Evolutionary conservation across 2,329 filamentous ascomycete genomes (phyloP).

Genomic region (Neonectria neomacrospora): DNA sequence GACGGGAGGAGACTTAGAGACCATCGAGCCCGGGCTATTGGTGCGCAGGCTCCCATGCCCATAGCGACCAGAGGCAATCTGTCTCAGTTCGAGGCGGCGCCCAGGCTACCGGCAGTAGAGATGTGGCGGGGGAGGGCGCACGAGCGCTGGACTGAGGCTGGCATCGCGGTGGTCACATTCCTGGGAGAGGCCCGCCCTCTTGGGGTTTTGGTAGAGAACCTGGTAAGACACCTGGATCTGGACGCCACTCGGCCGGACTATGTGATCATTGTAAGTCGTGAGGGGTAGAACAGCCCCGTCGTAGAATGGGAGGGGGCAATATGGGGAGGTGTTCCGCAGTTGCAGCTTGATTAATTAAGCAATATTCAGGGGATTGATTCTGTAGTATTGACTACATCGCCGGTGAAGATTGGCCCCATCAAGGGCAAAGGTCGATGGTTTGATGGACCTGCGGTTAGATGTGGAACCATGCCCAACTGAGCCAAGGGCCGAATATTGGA

Average conservation of each 20-base stretch:
- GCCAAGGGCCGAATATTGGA: slow-evolving; percentile 22
- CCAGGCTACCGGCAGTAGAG: slow-evolving; percentile 16
- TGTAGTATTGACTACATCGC: not conserved
- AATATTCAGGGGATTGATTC: not conserved
- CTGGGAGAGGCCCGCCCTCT: slow-evolving; percentile 34
- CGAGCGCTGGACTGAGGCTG: slow-evolving; percentile 29
- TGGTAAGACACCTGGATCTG: slow-evolving; percentile 39
- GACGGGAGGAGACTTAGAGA: slow-evolving; percentile 34
- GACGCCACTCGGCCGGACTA: slow-evolving; percentile 29
- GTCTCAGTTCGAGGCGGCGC: slow-evolving; percentile 41
- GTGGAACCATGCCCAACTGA: slow-evolving; percentile 25
- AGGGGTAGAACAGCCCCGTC: slow-evolving; percentile 20
- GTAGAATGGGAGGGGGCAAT: slow-evolving; percentile 17
- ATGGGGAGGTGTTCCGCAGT: slow-evolving; percentile 1
- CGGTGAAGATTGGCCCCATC: not conserved
- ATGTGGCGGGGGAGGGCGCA: slow-evolving; percentile 33
- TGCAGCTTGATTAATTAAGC: not conserved
- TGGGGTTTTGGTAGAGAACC: slow-evolving; percentile 18
- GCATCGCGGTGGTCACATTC: slow-evolving; percentile 42
- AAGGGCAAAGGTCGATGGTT: slow-evolving; percentile 23
- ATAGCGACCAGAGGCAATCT: slow-evolving; percentile 49
- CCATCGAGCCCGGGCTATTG: slow-evolving; percentile 25
- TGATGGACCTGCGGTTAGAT: slow-evolving; percentile 14
- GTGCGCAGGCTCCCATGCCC: slow-evolving; percentile 29
- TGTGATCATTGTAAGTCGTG: slow-evolving; percentile 11